These are phyloP conservation scores for Cucurbitaria berberidis DNA, from an alignment of 2,329 filamentous ascomycete species.

Conservation along the genomic window DNA sequence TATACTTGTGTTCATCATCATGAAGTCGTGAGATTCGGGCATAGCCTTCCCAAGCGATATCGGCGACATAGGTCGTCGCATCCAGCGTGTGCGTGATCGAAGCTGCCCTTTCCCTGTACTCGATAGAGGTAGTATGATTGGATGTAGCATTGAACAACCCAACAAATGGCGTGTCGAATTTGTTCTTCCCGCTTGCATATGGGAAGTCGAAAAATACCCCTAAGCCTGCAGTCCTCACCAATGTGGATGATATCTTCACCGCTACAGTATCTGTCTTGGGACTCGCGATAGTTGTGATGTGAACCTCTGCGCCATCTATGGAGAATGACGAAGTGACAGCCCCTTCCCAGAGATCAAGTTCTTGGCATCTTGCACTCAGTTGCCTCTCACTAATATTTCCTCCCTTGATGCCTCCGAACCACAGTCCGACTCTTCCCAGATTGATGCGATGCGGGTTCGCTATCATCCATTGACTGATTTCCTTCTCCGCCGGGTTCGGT, in stretches of 20 bases:
- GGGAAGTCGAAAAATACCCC: slow-evolving; percentile 62
- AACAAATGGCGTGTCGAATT: slow-evolving; percentile 63
- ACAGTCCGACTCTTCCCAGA: slow-evolving; percentile 56
- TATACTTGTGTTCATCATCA: slow-evolving; percentile 53
- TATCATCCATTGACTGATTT: slow-evolving; percentile 61
- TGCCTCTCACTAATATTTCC: slow-evolving; percentile 51
- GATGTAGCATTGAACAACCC: slow-evolving; percentile 58
- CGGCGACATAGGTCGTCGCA: slow-evolving; percentile 52
- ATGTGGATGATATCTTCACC: slow-evolving; percentile 51
- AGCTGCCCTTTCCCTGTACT: slow-evolving; percentile 37
- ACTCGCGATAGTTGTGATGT: slow-evolving; percentile 55
- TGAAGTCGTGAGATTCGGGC: slow-evolving; percentile 42
- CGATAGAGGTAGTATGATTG: slow-evolving; percentile 53
- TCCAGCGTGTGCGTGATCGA: slow-evolving; percentile 55
- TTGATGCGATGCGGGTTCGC: slow-evolving; percentile 61
- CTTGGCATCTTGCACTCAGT: slow-evolving; percentile 51
- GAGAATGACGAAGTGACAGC: slow-evolving; percentile 54
- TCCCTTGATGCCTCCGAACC: slow-evolving; percentile 53
- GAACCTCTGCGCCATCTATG: slow-evolving; percentile 49
- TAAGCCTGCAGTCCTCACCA: slow-evolving; percentile 49
- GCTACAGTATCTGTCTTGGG: slow-evolving; percentile 56
- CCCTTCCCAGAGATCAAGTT: slow-evolving; percentile 58
- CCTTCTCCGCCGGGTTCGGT: slow-evolving; percentile 49
- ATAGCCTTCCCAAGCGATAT: slow-evolving; percentile 48
- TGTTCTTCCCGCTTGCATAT: slow-evolving; percentile 55